phyloP scores from a whole-genome alignment of 2,329 filamentous ascomycete genomes.

The Cercospora berteroae region DNA sequence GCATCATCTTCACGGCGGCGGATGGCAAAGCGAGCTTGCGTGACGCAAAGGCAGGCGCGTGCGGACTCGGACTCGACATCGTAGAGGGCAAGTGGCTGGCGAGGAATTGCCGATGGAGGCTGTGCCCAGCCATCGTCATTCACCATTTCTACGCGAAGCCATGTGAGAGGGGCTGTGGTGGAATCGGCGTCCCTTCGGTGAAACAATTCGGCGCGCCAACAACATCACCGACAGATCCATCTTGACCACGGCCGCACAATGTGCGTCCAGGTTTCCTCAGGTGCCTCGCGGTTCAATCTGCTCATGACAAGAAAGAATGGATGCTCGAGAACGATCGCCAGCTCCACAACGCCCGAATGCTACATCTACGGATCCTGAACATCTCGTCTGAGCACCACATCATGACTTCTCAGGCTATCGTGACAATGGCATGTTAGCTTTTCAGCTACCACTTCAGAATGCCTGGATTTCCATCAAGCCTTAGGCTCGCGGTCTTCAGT shows the following conservation, averaged over 20 bases:
- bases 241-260: not conserved
- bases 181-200: not conserved
- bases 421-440: not conserved
- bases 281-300: not conserved
- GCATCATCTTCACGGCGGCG: slow-evolving; percentile 15
- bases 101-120: slow-evolving; percentile 4
- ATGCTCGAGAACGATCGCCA: not conserved
- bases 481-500: not conserved
- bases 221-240: not conserved
- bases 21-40: slow-evolving; percentile 16
- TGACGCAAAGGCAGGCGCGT: slow-evolving; percentile 19
- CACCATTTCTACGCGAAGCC: not conserved
- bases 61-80: slow-evolving; percentile 11
- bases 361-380: not conserved
- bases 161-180: not conserved
- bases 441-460: not conserved
- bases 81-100: slow-evolving; percentile 1
- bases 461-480: not conserved
- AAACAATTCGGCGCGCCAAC: not conserved
- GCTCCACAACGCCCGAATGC: not conserved
- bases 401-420: not conserved
- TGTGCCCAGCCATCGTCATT: slow-evolving; percentile 4
- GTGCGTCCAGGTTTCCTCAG: not conserved
- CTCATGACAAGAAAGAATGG: not conserved
- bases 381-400: not conserved